Percentiles rank a stretch among this genome's conserved stretches.
These are phyloP conservation scores for Adenanthera pavonina DNA, from an alignment of 306 rosid genomes.

Conservation along the genomic window DNA sequence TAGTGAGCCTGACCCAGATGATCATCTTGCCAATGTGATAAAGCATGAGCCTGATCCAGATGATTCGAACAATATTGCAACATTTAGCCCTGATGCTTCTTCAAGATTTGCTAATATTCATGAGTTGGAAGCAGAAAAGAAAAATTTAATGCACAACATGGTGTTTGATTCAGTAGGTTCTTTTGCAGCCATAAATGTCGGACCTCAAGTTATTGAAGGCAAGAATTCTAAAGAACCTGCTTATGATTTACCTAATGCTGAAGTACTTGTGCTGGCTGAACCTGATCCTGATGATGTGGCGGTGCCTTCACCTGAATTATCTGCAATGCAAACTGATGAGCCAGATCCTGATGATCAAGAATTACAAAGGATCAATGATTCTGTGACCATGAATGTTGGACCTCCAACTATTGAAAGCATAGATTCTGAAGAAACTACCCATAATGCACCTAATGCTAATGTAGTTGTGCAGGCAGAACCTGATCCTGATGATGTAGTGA, in stretches of 20 bases:
- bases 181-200: conserved; percentile 24
- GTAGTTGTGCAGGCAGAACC: conserved; percentile 51
- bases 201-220: conserved; percentile 34
- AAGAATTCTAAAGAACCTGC: conserved; percentile 37
- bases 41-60: conserved; percentile 69
- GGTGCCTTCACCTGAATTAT: conserved; percentile 45
- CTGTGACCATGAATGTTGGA: conserved; percentile 41
- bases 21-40: conserved; percentile 41
- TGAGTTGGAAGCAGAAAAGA: conserved; percentile 41
- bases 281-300: conserved; percentile 60
- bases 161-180: conserved; percentile 35
- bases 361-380: conserved; percentile 75
- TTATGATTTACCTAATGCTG: conserved; percentile 46
- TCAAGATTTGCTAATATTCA: conserved; percentile 37
- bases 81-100: conserved; percentile 36
- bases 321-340: conserved; percentile 62
- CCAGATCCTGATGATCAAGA: conserved; percentile 91
- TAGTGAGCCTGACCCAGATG: conserved; percentile 69
- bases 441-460: conserved; percentile 44
- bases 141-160: conserved; percentile 19
- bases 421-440: conserved; percentile 41
- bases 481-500: conserved; percentile 56
- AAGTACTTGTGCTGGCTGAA: conserved; percentile 46
- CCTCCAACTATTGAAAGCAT: conserved; percentile 30
- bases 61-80: conserved; percentile 48